Evolutionary conservation across 805 yeast genomes (phyloP).

Genomic region (Yarrowia deformans): DNA sequence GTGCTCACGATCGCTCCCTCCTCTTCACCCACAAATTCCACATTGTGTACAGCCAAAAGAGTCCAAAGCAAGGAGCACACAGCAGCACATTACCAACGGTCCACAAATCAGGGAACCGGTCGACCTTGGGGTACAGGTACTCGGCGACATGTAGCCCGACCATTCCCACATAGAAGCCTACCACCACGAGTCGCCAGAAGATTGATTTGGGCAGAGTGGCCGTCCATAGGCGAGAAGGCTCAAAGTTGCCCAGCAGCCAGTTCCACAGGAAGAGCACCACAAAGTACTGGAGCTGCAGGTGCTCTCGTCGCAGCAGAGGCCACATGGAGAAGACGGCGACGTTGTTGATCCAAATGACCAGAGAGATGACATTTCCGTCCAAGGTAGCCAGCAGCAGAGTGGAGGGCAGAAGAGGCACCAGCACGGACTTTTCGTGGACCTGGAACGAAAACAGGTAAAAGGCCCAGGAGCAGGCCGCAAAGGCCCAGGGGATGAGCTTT

Average conservation of each 20-base stretch:
- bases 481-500: conserved; percentile 70
- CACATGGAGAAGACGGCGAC: conserved; percentile 84
- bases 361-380: conserved; percentile 66
- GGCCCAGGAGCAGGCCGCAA: conserved; percentile 83
- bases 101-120: conserved; percentile 81
- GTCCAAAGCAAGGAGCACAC: conserved; percentile 74
- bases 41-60: conserved; percentile 86
- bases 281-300: conserved; percentile 72
- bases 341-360: conserved; percentile 87
- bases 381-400: conserved; percentile 64
- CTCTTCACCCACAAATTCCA: conserved; percentile 56
- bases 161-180: conserved; percentile 62
- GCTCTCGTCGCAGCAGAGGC: conserved; percentile 84
- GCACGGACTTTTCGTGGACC: conserved; percentile 92
- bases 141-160: conserved; percentile 64
- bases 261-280: conserved; percentile 69
- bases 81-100: conserved; percentile 75
- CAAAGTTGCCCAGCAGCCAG: conserved; percentile 75
- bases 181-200: conserved; percentile 60
- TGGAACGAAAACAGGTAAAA: conserved; percentile 92
- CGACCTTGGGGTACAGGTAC: conserved; percentile 47
- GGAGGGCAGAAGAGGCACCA: conserved; percentile 86
- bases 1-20: not conserved
- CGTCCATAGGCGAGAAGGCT: conserved; percentile 36
- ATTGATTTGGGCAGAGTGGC: conserved; percentile 57